Conservation (phyloP, 176 grass and related monocot species). For the Phyllostachys edulis region DNA sequence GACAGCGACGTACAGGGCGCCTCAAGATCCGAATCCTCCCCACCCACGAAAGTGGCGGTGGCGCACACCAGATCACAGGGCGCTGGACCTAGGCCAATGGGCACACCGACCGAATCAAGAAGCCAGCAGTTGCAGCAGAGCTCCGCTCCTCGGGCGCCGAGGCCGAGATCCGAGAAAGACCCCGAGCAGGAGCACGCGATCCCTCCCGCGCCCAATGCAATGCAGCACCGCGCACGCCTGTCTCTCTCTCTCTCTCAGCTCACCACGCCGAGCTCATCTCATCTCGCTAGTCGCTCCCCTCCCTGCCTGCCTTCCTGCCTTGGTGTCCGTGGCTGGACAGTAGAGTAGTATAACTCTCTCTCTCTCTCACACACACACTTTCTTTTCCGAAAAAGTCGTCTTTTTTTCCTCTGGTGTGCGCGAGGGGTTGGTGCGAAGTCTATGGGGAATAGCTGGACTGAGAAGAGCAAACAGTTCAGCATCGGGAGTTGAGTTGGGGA, state of each 20-base stretch:
- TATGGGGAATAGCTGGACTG: slow-evolving; percentile 51
- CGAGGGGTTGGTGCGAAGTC: slow-evolving; percentile 55
- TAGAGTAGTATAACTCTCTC: slow-evolving; percentile 35
- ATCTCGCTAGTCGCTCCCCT: no score
- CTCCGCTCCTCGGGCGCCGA: background rate
- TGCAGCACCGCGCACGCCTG: slow-evolving; percentile 22
- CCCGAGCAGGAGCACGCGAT: background rate
- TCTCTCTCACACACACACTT: slow-evolving; percentile 1
- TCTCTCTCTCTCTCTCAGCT: background rate
- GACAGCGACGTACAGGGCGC: slow-evolving; percentile 21
- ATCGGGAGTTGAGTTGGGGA: slow-evolving; percentile 27
- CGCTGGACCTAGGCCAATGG: slow-evolving; percentile 13
- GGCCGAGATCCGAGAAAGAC: slow-evolving; percentile 43
- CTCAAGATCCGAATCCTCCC: slow-evolving; percentile 43
- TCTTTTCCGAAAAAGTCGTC: background rate
- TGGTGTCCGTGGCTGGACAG: slow-evolving; percentile 55
- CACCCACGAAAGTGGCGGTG: slow-evolving; percentile 24
- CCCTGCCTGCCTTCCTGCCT: slow-evolving; percentile 34
- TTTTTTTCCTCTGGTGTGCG: slow-evolving; percentile 20
- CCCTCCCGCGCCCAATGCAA: slow-evolving; percentile 34
- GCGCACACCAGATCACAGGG: slow-evolving; percentile 42
- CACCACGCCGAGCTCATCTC: slow-evolving; percentile 29
- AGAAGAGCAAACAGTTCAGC: slow-evolving; percentile 20
- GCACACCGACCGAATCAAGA: slow-evolving; percentile 10
- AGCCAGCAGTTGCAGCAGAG: background rate